Conservation (phyloP, 1,284 basidiomycete genomes). For the Sanghuangporus baumii region DNA sequence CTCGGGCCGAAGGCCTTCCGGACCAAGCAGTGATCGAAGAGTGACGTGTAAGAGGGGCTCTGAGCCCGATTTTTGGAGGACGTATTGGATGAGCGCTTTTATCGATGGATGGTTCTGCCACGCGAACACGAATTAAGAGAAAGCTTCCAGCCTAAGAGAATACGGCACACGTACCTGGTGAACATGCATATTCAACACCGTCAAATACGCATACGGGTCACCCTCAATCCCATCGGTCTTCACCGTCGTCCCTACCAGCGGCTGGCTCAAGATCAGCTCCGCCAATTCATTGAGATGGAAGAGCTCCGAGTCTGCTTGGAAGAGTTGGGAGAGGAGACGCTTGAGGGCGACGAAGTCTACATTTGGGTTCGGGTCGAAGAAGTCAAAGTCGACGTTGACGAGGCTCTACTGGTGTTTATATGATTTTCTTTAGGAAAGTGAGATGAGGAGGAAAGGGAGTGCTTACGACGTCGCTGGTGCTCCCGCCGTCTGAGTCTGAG, state of each 20-base stretch:
- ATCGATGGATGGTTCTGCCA: constrained; percentile 64
- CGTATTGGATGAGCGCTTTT: constrained; percentile 66
- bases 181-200: constrained; percentile 76
- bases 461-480: constrained; percentile 15
- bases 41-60: constrained; percentile 46
- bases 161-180: constrained; percentile 49
- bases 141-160: neutral
- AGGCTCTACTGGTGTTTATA: constrained; percentile 40
- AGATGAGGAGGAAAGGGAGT: neutral
- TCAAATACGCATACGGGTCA: constrained; percentile 83
- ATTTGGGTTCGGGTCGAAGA: constrained; percentile 78
- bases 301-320: constrained; percentile 73
- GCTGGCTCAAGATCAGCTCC: constrained; percentile 71
- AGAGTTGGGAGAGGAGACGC: constrained; percentile 73
- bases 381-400: constrained; percentile 88
- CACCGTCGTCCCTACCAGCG: constrained; percentile 81
- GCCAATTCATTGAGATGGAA: constrained; percentile 70
- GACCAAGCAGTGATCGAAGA: constrained; percentile 49
- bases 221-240: constrained; percentile 88
- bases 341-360: constrained; percentile 87
- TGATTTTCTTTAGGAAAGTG: neutral
- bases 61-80: constrained; percentile 43
- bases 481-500: constrained; percentile 16
- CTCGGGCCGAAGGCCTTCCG: constrained; percentile 26
- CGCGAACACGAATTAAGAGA: neutral